phyloP scores from a whole-genome alignment of 208 protist genomes.

The Trypanosoma rangeli region DNA sequence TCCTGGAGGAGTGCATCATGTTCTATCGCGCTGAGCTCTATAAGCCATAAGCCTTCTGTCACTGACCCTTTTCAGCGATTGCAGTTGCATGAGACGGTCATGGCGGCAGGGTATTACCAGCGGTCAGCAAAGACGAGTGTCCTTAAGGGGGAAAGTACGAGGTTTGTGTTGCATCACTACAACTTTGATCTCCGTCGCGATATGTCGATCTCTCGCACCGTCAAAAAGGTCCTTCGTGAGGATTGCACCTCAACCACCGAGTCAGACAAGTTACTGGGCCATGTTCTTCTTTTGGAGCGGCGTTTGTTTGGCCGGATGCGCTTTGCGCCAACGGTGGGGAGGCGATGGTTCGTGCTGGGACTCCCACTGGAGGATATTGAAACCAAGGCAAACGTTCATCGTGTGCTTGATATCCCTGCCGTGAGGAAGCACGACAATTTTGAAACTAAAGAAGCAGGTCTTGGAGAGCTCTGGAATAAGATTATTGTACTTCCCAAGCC shows the following conservation, averaged over 20 bases:
- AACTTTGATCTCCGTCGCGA: conserved; percentile 91
- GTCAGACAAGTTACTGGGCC: conserved; percentile 76
- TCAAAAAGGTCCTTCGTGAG: conserved; percentile 62
- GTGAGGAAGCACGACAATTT: conserved; percentile 83
- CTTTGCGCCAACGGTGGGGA: conserved; percentile 66
- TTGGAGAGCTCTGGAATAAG: conserved; percentile 80
- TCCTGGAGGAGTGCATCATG: conserved; percentile 52
- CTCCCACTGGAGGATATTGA: conserved; percentile 73
- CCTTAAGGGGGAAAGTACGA: conserved; percentile 67
- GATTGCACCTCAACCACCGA: conserved; percentile 49
- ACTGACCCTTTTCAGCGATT: conserved; percentile 64
- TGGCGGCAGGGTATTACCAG: conserved; percentile 87
- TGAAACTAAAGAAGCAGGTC: conserved; percentile 34
- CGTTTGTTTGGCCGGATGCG: conserved; percentile 73
- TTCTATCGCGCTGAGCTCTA: conserved; percentile 61
- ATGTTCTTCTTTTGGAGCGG: conserved; percentile 84
- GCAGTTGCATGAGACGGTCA: conserved; percentile 87
- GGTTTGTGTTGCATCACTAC: conserved; percentile 89
- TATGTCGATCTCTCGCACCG: conserved; percentile 62
- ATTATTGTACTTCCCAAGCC: conserved; percentile 50
- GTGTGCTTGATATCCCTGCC: conserved; percentile 64
- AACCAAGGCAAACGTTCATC: conserved; percentile 70
- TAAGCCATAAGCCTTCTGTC: conserved; percentile 58
- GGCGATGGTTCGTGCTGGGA: conserved; percentile 79
- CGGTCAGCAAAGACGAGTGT: conserved; percentile 55